Evolutionary conservation across 2,329 filamentous ascomycete species (phyloP), one percentile per base, ranked within the genome.

Genomic region (Eutypa lata): DNA sequence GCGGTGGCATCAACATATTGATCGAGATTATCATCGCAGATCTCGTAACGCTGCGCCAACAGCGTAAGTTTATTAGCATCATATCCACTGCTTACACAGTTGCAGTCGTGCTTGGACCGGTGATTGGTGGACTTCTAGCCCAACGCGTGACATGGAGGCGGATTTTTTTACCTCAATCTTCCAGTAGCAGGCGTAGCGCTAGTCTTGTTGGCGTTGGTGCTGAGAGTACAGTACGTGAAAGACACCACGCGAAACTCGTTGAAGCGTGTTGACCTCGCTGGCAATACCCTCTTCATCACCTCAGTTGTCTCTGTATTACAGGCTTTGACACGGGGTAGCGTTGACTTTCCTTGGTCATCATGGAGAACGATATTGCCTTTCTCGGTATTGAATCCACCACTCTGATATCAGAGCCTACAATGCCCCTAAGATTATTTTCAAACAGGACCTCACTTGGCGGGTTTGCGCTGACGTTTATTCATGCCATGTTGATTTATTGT

Each of bases 11-110:
- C 50, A 65, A 66, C 47, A 58, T 75, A 21, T 63, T 79, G 1
- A 64, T 70, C 5, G 72, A 78, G 40, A 68, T 79, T 46, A 71
- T 81, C n/a, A 64, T 79, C 11, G 73, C 67, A 31, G 78, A 81
- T 50, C 59, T 80, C 3, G 68, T 79, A 0, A 74, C 77, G 0
- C 59, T 81, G 5, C 62, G 70, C 2, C 65, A 78, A 54, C 62
- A 77, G 48, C 71, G 71, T 2, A 68, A 69, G 6, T 77, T 69
- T 45, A 60, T 71, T 21, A 63, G 58, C 1, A 55, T 70, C 3
- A 55, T 72, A 1, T 53, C 68, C 16, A 50, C 60, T 10, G 53
- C 66, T 1, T 64, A 60, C 51, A 61, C 61, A 3, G 47, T 73
- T 13, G 72, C 68, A 0, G 64, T 61, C 13, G 57, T 58, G 0